Conservation (phyloP, 1,284 basidiomycete species). For the Sanghuangporus sanghuang region DNA sequence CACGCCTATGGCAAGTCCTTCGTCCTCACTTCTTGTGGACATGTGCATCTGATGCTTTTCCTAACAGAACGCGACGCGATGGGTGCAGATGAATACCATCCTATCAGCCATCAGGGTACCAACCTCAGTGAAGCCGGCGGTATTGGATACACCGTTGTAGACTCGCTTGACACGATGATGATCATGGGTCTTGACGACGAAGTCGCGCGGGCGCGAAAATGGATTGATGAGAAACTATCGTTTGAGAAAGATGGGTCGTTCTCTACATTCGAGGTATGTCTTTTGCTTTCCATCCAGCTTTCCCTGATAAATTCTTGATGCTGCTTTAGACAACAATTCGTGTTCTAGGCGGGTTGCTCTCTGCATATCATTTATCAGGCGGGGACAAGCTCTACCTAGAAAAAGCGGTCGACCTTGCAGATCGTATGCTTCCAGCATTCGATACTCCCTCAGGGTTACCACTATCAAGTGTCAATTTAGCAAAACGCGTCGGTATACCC, state of each 20-base stretch:
- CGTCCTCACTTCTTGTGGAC: background rate
- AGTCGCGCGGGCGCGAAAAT: slow-evolving; percentile 71
- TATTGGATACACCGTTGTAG: slow-evolving; percentile 82
- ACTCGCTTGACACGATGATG: slow-evolving; percentile 83
- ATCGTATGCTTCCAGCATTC: slow-evolving; percentile 84
- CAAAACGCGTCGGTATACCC: slow-evolving; percentile 54
- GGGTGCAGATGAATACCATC: slow-evolving; percentile 87
- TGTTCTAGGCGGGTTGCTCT: slow-evolving; percentile 77
- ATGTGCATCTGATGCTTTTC: background rate
- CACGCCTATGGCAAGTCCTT: slow-evolving; percentile 59
- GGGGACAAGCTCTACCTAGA: slow-evolving; percentile 67
- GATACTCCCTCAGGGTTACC: slow-evolving; percentile 81
- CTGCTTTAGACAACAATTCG: slow-evolving; percentile 67
- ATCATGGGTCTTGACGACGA: slow-evolving; percentile 81
- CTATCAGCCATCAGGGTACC: slow-evolving; percentile 66
- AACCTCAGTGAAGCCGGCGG: slow-evolving; percentile 74
- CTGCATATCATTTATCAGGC: slow-evolving; percentile 72
- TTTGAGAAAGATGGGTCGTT: slow-evolving; percentile 81
- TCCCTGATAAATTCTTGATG: background rate
- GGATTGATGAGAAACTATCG: slow-evolving; percentile 67
- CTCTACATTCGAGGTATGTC: slow-evolving; percentile 86
- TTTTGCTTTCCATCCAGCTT: background rate
- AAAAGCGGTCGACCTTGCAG: slow-evolving; percentile 75
- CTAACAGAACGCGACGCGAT: slow-evolving; percentile 75
- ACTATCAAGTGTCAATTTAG: slow-evolving; percentile 74